phyloP scores from a whole-genome alignment of 2,329 filamentous ascomycete species.

The Penicillium sp. region DNA sequence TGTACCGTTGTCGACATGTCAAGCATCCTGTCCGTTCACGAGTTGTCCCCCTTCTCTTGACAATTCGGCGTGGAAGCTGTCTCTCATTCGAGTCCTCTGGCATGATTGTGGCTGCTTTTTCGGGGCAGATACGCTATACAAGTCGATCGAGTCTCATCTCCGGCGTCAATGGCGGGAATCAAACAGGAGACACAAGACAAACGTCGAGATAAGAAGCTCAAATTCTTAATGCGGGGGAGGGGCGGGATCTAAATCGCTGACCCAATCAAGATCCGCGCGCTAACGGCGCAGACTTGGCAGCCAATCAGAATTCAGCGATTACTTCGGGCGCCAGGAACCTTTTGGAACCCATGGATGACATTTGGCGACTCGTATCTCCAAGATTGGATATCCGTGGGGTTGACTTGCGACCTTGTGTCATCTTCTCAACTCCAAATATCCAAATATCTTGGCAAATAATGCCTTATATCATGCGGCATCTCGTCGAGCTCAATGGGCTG shows the following conservation, averaged over 20 bases:
- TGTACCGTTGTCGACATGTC: constrained; percentile 12
- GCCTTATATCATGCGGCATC: background rate
- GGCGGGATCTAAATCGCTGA: background rate
- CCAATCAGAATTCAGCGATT: background rate
- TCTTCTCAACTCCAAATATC: background rate
- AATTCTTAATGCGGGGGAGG: background rate
- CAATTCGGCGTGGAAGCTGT: constrained; percentile 4
- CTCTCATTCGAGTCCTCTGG: background rate
- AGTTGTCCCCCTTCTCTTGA: constrained; percentile 10
- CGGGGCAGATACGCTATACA: background rate
- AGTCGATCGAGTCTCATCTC: background rate
- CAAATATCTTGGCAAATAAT: background rate
- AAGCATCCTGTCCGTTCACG: constrained; percentile 11
- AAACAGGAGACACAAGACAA: background rate
- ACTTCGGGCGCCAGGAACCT: background rate
- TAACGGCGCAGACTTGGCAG: background rate
- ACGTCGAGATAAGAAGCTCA: background rate
- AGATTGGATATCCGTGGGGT: background rate
- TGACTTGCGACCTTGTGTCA: background rate
- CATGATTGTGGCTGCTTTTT: background rate
- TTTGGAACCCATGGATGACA: background rate
- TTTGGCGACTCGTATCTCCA: background rate
- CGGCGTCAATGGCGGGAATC: constrained; percentile 9
- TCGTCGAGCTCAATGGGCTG: background rate
- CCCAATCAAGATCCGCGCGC: background rate